Conservation (phyloP, 371 early-diverging fungal genomes). For the Amoeboaphelidium occidentale region DNA sequence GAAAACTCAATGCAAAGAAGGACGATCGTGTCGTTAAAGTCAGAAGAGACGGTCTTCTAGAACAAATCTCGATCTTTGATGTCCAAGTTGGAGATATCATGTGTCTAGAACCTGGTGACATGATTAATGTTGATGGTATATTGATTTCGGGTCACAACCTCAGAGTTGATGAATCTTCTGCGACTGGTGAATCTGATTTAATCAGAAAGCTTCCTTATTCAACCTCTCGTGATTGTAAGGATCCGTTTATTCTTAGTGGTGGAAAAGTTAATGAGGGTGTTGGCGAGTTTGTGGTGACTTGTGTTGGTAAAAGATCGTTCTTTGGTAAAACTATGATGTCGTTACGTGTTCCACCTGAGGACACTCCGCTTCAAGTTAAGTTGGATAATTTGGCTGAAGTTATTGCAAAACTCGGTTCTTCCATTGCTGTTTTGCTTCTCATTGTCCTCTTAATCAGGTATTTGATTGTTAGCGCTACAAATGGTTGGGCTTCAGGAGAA, state of each 20-base stretch:
- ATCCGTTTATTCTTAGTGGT: constrained; percentile 71
- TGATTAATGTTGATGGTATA: constrained; percentile 68
- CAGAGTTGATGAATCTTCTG: constrained; percentile 65
- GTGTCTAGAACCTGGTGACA: constrained; percentile 79
- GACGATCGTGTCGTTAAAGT: constrained; percentile 32
- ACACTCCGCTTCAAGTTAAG: constrained; percentile 77
- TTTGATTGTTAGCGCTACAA: constrained; percentile 21
- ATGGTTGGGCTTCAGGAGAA: constrained; percentile 15
- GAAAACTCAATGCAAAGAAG: constrained; percentile 18
- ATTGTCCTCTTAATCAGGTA: constrained; percentile 49
- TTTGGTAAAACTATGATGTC: constrained; percentile 60
- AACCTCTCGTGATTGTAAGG: constrained; percentile 17
- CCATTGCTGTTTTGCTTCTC: constrained; percentile 49
- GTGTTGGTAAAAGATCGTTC: constrained; percentile 55
- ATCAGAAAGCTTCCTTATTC: constrained; percentile 37
- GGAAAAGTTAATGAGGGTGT: constrained; percentile 71
- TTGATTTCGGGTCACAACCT: constrained; percentile 50
- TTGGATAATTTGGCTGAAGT: constrained; percentile 57
- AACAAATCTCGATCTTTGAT: constrained; percentile 18
- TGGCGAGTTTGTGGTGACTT: constrained; percentile 53
- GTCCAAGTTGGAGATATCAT: constrained; percentile 51
- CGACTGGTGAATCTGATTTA: constrained; percentile 74
- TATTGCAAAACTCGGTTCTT: constrained; percentile 73
- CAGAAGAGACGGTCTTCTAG: constrained; percentile 16
- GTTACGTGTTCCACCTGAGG: constrained; percentile 44